These are phyloP conservation scores for Cryoendolithus antarcticus DNA, from an alignment of 2,329 filamentous ascomycete species.

Conservation along the genomic window DNA sequence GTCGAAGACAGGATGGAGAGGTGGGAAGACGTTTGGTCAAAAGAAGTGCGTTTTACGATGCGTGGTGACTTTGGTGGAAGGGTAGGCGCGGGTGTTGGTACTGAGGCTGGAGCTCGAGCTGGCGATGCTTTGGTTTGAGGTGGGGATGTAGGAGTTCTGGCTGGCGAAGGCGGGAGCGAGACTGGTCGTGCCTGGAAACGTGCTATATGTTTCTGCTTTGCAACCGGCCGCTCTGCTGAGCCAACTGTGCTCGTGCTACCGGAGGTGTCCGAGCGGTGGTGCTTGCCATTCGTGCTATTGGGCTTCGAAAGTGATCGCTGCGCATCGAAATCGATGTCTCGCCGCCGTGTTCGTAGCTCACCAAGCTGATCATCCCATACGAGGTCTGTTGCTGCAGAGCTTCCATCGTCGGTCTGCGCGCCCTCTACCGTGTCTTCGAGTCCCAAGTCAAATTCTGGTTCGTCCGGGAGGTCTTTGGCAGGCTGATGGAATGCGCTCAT, in stretches of 20 bases:
- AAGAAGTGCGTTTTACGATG: constrained; percentile 22
- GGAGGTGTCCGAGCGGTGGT: constrained; percentile 1
- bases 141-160: not conserved
- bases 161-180: not conserved
- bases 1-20: constrained; percentile 10
- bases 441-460: constrained; percentile 3
- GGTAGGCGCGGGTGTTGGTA: not conserved
- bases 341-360: constrained; percentile 5
- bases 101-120: not conserved
- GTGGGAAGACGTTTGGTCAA: constrained; percentile 23
- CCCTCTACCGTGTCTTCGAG: not conserved
- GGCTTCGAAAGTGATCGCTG: constrained; percentile 2
- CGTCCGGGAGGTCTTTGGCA: not conserved
- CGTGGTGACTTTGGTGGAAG: constrained; percentile 4
- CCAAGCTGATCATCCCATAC: constrained; percentile 11
- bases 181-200: too few relatives aligned
- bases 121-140: not conserved
- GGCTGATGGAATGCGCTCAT: constrained; percentile 1
- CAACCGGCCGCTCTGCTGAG: too few relatives aligned
- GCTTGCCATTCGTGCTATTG: not conserved
- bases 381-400: constrained; percentile 9
- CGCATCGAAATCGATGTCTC: constrained; percentile 3
- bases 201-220: too few relatives aligned
- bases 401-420: not conserved
- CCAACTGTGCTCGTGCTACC: not conserved